Percentiles rank a stretch among this genome's conserved stretches.
Conservation (phyloP, 192 early-diverging fungal genomes). For the Backusella macrospora region DNA sequence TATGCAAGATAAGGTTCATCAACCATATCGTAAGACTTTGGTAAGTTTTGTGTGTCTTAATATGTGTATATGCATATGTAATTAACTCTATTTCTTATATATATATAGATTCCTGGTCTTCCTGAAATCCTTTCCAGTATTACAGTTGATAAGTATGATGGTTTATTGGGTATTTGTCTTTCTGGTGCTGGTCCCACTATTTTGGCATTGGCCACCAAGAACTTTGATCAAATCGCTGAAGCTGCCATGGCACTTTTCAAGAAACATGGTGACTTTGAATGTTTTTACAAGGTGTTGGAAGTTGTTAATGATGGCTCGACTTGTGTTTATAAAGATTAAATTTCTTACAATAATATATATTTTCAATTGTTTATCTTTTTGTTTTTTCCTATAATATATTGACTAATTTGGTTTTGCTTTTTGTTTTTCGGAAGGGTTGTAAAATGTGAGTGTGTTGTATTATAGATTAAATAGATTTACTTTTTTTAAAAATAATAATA, state of each 20-base stretch:
- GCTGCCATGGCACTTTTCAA: slow-evolving; percentile 65
- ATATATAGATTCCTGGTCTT: slow-evolving; percentile 77
- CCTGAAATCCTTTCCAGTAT: slow-evolving; percentile 79
- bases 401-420: no score
- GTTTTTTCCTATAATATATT: no score
- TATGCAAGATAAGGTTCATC: slow-evolving; percentile 97
- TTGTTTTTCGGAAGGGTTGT: no score
- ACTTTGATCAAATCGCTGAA: slow-evolving; percentile 85
- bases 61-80: background rate
- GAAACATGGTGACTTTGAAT: slow-evolving; percentile 56
- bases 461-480: no score
- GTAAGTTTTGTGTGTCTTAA: slow-evolving; percentile 45
- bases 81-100: background rate
- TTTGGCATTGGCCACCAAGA: slow-evolving; percentile 79
- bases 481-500: no score
- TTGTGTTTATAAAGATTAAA: slow-evolving; percentile 28
- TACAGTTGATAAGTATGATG: slow-evolving; percentile 73
- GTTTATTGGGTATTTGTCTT: slow-evolving; percentile 90
- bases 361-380: no score
- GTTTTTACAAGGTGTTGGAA: slow-evolving; percentile 63
- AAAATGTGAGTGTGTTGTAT: no score
- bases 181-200: slow-evolving; percentile 98
- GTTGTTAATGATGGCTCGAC: slow-evolving; percentile 61
- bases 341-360: no score
- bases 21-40: slow-evolving; percentile 91